Conservation (phyloP, 495 filamentous ascomycete species). For the Aspergillus coremiiformis region DNA sequence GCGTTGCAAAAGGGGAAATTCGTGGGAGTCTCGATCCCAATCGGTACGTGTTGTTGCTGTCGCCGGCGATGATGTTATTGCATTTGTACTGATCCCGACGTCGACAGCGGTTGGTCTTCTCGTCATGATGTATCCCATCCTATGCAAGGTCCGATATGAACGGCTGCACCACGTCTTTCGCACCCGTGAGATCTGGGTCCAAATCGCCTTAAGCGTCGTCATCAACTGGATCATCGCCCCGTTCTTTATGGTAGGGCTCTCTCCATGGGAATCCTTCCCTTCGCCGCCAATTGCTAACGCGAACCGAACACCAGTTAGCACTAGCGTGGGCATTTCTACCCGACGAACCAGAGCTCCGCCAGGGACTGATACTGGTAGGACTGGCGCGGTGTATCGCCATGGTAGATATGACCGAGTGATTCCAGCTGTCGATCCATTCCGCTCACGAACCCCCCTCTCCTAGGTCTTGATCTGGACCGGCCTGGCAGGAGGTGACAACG, state of each 20-base stretch:
- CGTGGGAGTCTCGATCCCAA: constrained; percentile 66
- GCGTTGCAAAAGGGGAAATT: constrained; percentile 66
- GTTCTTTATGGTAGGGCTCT: constrained; percentile 64
- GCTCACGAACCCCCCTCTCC: no score
- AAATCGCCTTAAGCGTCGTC: constrained; percentile 69
- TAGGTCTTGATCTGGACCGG: constrained; percentile 73
- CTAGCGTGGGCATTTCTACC: constrained; percentile 82
- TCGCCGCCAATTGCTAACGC: constrained; percentile 37
- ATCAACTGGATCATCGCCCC: constrained; percentile 91
- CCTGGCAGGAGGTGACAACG: constrained; percentile 66
- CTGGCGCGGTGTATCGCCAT: constrained; percentile 78
- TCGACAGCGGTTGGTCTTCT: constrained; percentile 65
- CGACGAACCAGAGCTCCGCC: constrained; percentile 57
- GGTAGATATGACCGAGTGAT: constrained; percentile 36
- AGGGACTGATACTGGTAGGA: constrained; percentile 71
- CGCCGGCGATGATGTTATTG: neutral
- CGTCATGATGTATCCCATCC: constrained; percentile 93
- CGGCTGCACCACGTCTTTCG: constrained; percentile 62
- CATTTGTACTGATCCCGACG: neutral
- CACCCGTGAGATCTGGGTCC: constrained; percentile 61
- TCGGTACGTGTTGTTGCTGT: constrained; percentile 46
- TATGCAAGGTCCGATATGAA: constrained; percentile 89
- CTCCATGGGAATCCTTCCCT: neutral
- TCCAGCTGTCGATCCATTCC: no score
- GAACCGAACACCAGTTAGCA: constrained; percentile 47